phyloP scores from a whole-genome alignment of 176 grass and related monocot species.

The Triticum turgidum region DNA sequence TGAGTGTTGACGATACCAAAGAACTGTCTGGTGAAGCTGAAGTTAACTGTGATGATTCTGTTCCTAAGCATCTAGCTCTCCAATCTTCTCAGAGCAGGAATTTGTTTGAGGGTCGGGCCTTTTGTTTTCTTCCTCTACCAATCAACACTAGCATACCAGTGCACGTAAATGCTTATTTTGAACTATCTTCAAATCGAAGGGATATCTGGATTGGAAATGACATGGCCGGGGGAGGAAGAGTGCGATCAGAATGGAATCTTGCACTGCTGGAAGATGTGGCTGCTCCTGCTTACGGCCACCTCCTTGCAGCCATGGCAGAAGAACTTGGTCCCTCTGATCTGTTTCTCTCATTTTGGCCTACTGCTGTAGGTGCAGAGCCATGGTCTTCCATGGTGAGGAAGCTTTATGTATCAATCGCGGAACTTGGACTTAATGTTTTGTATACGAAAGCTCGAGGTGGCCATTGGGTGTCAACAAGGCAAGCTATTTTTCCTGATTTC shows the following conservation, averaged over 20 bases:
- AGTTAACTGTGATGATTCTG: constrained; percentile 43
- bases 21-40: constrained; percentile 48
- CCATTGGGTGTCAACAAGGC: constrained; percentile 88
- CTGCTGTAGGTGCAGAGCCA: constrained; percentile 64
- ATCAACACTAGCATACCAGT: constrained; percentile 79
- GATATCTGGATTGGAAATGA: constrained; percentile 99
- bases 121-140: constrained; percentile 95
- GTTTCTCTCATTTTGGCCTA: constrained; percentile 93
- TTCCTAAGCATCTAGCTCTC: constrained; percentile 45
- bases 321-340: constrained; percentile 77
- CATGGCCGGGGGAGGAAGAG: constrained; percentile 93
- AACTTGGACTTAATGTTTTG: constrained; percentile 79
- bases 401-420: constrained; percentile 72
- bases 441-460: constrained; percentile 92
- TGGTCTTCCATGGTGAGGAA: constrained; percentile 90
- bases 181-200: constrained; percentile 97
- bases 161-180: constrained; percentile 98
- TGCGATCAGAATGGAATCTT: constrained; percentile 92
- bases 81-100: constrained; percentile 54
- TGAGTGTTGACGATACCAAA: constrained; percentile 61
- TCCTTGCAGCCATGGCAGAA: constrained; percentile 78
- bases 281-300: constrained; percentile 80
- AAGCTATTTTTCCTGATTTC: constrained; percentile 96
- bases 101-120: constrained; percentile 74
- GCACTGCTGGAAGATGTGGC: constrained; percentile 89